Evolutionary conservation across 495 filamentous ascomycete genomes (phyloP).

Genomic region (Penicillium psychrofluorescens): DNA sequence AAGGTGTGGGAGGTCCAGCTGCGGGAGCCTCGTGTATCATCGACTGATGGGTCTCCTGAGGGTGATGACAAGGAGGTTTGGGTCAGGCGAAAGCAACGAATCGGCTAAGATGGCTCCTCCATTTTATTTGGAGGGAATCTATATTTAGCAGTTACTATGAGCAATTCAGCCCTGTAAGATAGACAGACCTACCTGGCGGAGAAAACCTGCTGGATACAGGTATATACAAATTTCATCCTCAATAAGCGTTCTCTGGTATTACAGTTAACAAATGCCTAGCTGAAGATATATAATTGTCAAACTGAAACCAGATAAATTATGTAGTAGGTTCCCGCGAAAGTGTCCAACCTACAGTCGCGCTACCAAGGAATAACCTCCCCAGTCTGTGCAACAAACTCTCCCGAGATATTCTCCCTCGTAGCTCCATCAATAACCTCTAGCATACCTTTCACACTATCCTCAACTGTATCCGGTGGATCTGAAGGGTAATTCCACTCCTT

Average conservation of each 20-base stretch:
- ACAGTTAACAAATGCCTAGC: no score
- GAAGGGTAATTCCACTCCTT: conserved; percentile 4
- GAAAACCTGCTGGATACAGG: no score
- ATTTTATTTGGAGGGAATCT: background rate
- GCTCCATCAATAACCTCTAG: conserved; percentile 25
- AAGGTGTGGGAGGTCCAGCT: conserved; percentile 54
- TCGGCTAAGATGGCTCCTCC: conserved; percentile 15
- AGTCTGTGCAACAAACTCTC: conserved; percentile 19
- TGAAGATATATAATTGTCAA: no score
- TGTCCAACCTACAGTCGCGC: background rate
- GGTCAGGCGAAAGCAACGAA: conserved; percentile 38
- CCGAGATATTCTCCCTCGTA: conserved; percentile 29
- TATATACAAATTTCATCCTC: no score
- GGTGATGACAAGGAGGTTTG: conserved; percentile 45
- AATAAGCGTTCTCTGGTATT: no score
- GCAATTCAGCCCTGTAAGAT: no score
- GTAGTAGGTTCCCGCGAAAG: no score
- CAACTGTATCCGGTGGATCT: conserved; percentile 25
- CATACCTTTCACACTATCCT: conserved; percentile 17
- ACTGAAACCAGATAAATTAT: no score
- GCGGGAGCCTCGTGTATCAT: conserved; percentile 20
- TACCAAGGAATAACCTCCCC: conserved; percentile 10
- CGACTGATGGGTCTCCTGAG: background rate
- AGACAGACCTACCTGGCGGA: no score
- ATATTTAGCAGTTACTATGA: background rate